Percentiles rank a stretch among this genome's conserved stretches.
Evolutionary conservation across 192 early-diverging fungal species (phyloP).

Genomic region (Umbelopsis sp.): DNA sequence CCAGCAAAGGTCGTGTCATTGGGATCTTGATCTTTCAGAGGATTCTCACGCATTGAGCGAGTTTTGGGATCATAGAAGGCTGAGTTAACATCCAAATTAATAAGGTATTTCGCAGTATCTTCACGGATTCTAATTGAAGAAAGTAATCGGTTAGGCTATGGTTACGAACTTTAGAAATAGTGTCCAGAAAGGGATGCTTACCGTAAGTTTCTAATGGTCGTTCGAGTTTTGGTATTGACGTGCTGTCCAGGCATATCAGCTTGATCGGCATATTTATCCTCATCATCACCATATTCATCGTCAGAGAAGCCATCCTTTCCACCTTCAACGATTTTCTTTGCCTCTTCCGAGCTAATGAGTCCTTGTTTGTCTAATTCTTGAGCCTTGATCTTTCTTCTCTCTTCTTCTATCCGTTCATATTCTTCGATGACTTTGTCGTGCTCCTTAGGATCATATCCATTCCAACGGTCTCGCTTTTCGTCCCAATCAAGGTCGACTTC

Average conservation of each 20-base stretch:
- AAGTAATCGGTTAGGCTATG: too few species aligned
- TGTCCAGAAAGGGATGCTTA: slow-evolving; percentile 21
- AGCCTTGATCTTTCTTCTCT: slow-evolving; percentile 77
- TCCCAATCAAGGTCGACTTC: slow-evolving; percentile 84
- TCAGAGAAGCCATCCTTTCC: slow-evolving; percentile 53
- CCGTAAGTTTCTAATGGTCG: slow-evolving; percentile 95
- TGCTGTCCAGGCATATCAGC: slow-evolving; percentile 86
- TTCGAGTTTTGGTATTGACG: slow-evolving; percentile 86
- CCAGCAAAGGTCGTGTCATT: slow-evolving; percentile 66
- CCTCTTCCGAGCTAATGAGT: slow-evolving; percentile 50
- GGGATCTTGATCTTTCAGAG: slow-evolving; percentile 60
- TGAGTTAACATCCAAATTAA: slow-evolving; percentile 92
- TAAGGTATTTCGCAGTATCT: slow-evolving; percentile 98
- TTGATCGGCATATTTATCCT: slow-evolving; percentile 87
- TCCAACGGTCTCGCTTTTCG: slow-evolving; percentile 97
- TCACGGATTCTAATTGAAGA: slow-evolving; percentile 80
- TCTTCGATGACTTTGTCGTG: slow-evolving; percentile 83
- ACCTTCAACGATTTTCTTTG: slow-evolving; percentile 51
- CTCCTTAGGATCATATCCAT: slow-evolving; percentile 92
- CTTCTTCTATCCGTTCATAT: slow-evolving; percentile 91
- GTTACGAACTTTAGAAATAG: too few species aligned
- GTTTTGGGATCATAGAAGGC: slow-evolving; percentile 99
- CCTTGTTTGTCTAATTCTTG: slow-evolving; percentile 70
- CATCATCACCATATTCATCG: slow-evolving; percentile 82
- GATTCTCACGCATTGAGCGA: slow-evolving; percentile 98